Percentiles rank a stretch among this genome's conserved stretches.
Evolutionary conservation across 768 basidiomycete genomes (phyloP).

Genomic region (Lactifluus echinatus): DNA sequence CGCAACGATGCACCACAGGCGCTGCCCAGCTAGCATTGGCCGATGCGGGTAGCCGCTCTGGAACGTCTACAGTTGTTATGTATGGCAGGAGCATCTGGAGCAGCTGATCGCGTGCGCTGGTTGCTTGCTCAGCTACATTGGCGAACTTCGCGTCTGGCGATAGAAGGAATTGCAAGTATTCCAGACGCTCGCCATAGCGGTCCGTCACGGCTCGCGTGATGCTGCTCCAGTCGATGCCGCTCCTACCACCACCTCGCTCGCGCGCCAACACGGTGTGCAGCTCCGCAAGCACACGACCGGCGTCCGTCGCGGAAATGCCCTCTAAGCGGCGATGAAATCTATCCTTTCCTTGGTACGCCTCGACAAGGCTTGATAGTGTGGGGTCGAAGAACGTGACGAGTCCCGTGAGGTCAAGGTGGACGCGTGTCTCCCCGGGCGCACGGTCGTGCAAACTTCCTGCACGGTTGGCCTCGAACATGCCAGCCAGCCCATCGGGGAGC

Average conservation of each 20-base stretch:
- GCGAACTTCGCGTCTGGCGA: slow-evolving; percentile 17
- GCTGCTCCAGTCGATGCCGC: slow-evolving; percentile 36
- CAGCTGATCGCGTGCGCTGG: slow-evolving; percentile 1
- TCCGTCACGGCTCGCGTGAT: slow-evolving; percentile 33
- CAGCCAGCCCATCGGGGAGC: background rate
- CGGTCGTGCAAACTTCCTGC: slow-evolving; percentile 35
- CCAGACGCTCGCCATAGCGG: slow-evolving; percentile 36
- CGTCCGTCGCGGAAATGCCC: slow-evolving; percentile 28
- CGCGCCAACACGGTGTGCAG: slow-evolving; percentile 26
- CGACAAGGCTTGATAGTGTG: slow-evolving; percentile 30
- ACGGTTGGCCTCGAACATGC: slow-evolving; percentile 23
- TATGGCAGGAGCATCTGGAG: slow-evolving; percentile 26
- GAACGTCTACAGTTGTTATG: slow-evolving; percentile 18
- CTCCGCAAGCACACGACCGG: slow-evolving; percentile 20
- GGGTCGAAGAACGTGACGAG: slow-evolving; percentile 39
- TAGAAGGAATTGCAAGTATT: slow-evolving; percentile 32
- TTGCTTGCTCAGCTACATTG: slow-evolving; percentile 2
- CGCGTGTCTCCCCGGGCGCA: slow-evolving; percentile 37
- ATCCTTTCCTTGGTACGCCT: slow-evolving; percentile 25
- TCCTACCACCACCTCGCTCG: slow-evolving; percentile 17
- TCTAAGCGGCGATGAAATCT: slow-evolving; percentile 31
- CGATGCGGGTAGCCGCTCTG: background rate
- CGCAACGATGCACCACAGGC: slow-evolving; percentile 14
- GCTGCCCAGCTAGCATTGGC: slow-evolving; percentile 12
- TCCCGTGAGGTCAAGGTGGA: slow-evolving; percentile 35